Percentiles rank a stretch among this genome's conserved stretches.
Evolutionary conservation across 495 filamentous ascomycete species (phyloP).

Genomic region (Penicillium robsamsonii): DNA sequence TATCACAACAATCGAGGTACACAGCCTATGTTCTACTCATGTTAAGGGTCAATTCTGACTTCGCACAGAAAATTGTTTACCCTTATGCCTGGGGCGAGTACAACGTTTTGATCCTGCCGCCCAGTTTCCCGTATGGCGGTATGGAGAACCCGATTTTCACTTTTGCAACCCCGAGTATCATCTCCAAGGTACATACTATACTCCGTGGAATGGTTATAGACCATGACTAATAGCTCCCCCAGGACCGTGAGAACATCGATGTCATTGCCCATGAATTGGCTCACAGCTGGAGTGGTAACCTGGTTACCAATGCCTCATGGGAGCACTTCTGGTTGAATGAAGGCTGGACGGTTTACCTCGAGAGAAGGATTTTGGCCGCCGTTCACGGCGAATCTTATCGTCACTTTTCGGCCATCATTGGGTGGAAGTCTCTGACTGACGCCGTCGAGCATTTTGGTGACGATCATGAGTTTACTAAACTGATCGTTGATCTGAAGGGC

Average conservation of each 20-base stretch:
- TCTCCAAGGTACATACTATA: conserved; percentile 58
- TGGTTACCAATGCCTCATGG: conserved; percentile 89
- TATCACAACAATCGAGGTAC: conserved; percentile 76
- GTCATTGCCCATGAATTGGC: conserved; percentile 94
- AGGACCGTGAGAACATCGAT: conserved; percentile 89
- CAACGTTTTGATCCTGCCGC: conserved; percentile 87
- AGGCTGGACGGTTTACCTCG: conserved; percentile 93
- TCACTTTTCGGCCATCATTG: conserved; percentile 89
- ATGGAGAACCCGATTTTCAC: conserved; percentile 97
- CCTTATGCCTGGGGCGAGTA: conserved; percentile 92
- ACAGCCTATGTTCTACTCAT: neutral
- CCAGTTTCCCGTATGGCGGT: conserved; percentile 83
- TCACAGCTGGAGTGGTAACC: conserved; percentile 91
- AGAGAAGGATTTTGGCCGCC: conserved; percentile 58
- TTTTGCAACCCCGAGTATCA: conserved; percentile 89
- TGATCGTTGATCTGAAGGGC: conserved; percentile 80
- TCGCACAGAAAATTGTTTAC: conserved; percentile 64
- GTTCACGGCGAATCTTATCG: conserved; percentile 77
- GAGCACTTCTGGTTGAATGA: conserved; percentile 98
- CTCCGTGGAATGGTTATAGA: neutral
- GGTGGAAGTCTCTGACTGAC: conserved; percentile 62
- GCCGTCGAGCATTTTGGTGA: conserved; percentile 71
- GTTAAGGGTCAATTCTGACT: neutral
- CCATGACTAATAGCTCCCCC: conserved; percentile 2
- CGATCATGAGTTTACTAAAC: conserved; percentile 88